Evolutionary conservation across 2,329 filamentous ascomycete species (phyloP), one percentile per base, ranked within the genome.

Genomic region (Apiospora marii): DNA sequence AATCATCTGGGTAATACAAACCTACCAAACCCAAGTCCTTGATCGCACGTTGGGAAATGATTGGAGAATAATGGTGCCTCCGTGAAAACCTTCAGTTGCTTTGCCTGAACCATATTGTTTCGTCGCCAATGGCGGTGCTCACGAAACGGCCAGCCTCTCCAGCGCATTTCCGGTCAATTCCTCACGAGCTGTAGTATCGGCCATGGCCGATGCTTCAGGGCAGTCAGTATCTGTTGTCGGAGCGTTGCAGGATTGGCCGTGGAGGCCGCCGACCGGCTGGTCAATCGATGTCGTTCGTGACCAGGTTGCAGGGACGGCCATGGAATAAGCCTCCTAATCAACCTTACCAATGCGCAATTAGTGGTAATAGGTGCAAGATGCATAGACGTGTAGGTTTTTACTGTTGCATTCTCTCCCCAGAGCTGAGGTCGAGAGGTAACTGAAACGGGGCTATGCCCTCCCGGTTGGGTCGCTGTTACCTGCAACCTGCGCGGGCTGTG

Each of bases 391-490:
- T 41, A 14, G 4, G 12, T 24, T 41, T 10, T 24, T 41, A 37
- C 30, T 22, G 58, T 64, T 41, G 22, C 34, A 64, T 64, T 64
- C 12, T 64, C 19, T 5, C 22, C 53, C 8, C 37, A 64, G 58
- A 64, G 58, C 34, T 64, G 58, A 64, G 43, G 13, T 44, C 16
- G 43, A 16, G 41, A 43, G 58, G 19, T 37, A 22, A 64, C 58
- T 64, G 58, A 37, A 64, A 64, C 58, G 58, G 30, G 58, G 58
- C 58, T 10, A 41, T 64, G 58, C 58, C 53, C 58, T 64, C 30
- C 58, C n/a, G 34, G 51, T 64, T 64, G 58, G 53, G 58, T 64
- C 58, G 58, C 22, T 22, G 58, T 64, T 64, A 64, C 58, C 58
- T 64, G 58, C 58, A 64, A 64, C 58, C 30, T 41, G n/a, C 22